These are phyloP conservation scores for Colletotrichum cordylinicola DNA, from an alignment of 2,329 filamentous ascomycete genomes.

Conservation along the genomic window DNA sequence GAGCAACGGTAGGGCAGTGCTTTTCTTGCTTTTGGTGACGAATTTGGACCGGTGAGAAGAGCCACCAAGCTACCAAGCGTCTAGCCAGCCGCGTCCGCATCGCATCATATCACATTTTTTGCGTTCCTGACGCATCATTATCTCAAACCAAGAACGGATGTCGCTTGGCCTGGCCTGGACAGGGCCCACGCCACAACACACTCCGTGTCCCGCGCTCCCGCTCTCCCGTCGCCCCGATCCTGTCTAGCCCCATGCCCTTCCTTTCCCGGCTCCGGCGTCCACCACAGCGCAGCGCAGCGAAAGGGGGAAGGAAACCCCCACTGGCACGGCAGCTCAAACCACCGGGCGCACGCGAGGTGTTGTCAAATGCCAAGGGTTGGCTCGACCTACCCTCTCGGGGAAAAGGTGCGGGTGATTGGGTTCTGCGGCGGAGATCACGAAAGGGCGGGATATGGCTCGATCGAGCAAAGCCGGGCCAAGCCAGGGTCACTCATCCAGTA, in stretches of 20 bases:
- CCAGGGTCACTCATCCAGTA: background rate
- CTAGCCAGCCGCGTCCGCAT: background rate
- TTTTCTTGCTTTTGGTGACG: background rate
- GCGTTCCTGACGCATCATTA: background rate
- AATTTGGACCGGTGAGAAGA: background rate
- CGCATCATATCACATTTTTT: background rate
- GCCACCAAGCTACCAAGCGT: background rate
- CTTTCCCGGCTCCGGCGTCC: background rate
- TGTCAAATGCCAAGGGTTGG: background rate
- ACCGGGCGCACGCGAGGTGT: background rate
- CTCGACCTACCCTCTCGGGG: conserved; percentile 1
- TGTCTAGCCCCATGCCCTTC: background rate
- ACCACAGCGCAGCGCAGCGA: background rate
- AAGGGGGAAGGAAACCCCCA: background rate
- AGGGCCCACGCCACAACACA: background rate
- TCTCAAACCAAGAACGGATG: background rate
- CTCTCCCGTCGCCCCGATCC: background rate
- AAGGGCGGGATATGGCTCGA: background rate
- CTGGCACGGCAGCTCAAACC: background rate
- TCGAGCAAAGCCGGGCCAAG: background rate
- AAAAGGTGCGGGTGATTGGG: background rate
- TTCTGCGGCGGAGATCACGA: background rate
- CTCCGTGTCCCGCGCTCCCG: background rate
- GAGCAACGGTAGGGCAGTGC: background rate
- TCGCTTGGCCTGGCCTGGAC: background rate